Evolutionary conservation across 2,329 filamentous ascomycete genomes (phyloP).

Genomic region (Coleophoma eucalyptorum): DNA sequence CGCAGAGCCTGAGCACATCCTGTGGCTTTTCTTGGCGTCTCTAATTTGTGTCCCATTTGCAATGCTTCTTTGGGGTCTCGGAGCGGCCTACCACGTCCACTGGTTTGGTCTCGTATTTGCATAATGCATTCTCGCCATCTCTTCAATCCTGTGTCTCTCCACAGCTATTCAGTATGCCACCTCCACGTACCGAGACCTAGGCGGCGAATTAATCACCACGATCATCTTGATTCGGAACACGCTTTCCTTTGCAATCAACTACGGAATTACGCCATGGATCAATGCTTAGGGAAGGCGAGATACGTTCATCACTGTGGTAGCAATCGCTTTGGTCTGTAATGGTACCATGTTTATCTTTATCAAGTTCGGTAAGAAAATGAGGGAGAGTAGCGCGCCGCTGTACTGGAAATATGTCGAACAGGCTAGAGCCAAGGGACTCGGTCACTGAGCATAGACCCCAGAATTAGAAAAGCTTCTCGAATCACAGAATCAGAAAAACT

Average conservation of each 20-base stretch:
- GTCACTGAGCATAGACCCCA: conserved; percentile 12
- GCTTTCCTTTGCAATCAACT: conserved; percentile 43
- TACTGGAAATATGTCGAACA: conserved; percentile 16
- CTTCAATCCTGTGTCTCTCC: conserved; percentile 32
- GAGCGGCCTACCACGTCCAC: conserved; percentile 39
- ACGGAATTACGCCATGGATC: conserved; percentile 44
- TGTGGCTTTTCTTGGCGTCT: conserved; percentile 26
- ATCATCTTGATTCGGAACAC: conserved; percentile 44
- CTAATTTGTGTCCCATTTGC: conserved; percentile 37
- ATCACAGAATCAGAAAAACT: too few relatives aligned
- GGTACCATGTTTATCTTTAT: conserved; percentile 17
- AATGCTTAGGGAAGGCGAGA: conserved; percentile 33
- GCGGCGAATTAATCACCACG: conserved; percentile 42
- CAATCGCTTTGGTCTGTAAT: conserved; percentile 15
- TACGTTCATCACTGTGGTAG: conserved; percentile 37
- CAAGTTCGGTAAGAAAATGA: conserved; percentile 12
- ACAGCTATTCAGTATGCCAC: conserved; percentile 42
- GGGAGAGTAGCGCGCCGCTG: conserved; percentile 10
- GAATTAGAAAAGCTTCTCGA: too few relatives aligned
- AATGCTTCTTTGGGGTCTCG: conserved; percentile 45
- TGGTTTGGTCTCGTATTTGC: conserved; percentile 40
- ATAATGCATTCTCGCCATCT: conserved; percentile 35
- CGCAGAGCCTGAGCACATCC: conserved; percentile 24
- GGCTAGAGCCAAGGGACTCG: conserved; percentile 13
- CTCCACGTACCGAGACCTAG: conserved; percentile 40